Conservation (phyloP, 2,329 filamentous ascomycete genomes). For the Leptographium lundbergii region DNA sequence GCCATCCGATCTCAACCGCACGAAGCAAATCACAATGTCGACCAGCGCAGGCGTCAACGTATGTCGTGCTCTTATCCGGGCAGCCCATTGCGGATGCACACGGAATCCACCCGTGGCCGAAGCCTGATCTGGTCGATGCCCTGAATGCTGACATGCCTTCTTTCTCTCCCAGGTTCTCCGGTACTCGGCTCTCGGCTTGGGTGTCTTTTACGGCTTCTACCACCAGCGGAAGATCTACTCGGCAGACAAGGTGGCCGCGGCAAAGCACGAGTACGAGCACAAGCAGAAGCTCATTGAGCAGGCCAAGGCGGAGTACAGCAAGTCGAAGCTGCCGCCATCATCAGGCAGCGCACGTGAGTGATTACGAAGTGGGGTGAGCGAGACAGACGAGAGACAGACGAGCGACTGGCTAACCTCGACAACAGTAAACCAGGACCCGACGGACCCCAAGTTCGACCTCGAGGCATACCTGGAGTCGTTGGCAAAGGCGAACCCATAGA, state of each 20-base stretch:
- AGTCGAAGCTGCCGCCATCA: conserved; percentile 46
- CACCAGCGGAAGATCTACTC: conserved; percentile 76
- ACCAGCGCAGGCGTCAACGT: conserved; percentile 20
- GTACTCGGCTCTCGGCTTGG: conserved; percentile 85
- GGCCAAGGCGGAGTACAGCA: conserved; percentile 82
- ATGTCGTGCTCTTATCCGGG: conserved; percentile 10
- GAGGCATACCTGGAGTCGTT: conserved; percentile 68
- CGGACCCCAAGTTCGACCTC: conserved; percentile 84
- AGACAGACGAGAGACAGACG: conserved; percentile 3
- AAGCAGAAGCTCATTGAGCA: conserved; percentile 86
- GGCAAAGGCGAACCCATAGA: conserved; percentile 37
- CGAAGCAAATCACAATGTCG: conserved; percentile 15
- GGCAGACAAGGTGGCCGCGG: conserved; percentile 54
- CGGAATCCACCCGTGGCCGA: background rate
- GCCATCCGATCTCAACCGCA: background rate
- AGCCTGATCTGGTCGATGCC: background rate
- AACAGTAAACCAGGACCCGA: conserved; percentile 41
- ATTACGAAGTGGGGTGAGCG: conserved; percentile 13
- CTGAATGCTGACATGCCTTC: background rate
- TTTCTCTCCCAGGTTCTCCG: conserved; percentile 64
- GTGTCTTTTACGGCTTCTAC: conserved; percentile 89
- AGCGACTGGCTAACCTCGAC: background rate
- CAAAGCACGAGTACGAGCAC: conserved; percentile 74
- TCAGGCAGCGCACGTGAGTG: conserved; percentile 21
- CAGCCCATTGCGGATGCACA: background rate